Percentiles rank a stretch among this genome's conserved stretches.
Evolutionary conservation across 2,329 filamentous ascomycete species (phyloP).

Genomic region (Stachybotrys echinatus): DNA sequence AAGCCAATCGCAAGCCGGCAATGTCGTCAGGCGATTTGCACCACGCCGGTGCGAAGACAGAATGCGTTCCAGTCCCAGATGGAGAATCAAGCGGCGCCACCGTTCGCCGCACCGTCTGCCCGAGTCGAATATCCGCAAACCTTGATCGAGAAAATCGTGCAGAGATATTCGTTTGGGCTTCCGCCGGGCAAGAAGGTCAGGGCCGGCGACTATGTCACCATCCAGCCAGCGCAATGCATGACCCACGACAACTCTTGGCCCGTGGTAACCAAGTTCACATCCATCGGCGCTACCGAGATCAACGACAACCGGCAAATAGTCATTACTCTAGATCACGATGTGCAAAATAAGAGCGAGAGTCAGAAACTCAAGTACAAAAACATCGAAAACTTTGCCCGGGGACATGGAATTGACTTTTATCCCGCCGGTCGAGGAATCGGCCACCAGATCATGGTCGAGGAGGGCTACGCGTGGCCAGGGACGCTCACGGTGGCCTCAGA

Average conservation of each 20-base stretch:
- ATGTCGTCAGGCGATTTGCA: too few species aligned
- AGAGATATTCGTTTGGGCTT: constrained; percentile 72
- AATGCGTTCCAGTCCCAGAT: too few species aligned
- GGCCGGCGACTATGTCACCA: constrained; percentile 77
- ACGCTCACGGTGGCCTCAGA: constrained; percentile 77
- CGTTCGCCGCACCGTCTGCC: too few species aligned
- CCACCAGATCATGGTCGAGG: constrained; percentile 86
- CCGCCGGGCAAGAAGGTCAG: constrained; percentile 68
- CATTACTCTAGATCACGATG: constrained; percentile 82
- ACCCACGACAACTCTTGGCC: constrained; percentile 83
- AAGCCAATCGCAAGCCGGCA: too few species aligned
- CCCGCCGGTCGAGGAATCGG: constrained; percentile 77
- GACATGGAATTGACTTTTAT: constrained; percentile 74
- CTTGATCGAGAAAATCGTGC: constrained; percentile 88
- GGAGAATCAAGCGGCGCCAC: too few species aligned
- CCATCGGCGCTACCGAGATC: constrained; percentile 69
- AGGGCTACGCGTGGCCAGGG: constrained; percentile 73
- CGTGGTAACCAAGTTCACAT: constrained; percentile 70
- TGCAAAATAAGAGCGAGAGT: constrained; percentile 72
- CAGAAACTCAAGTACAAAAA: constrained; percentile 79
- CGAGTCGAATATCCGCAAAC: too few species aligned
- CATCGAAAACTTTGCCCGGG: constrained; percentile 76
- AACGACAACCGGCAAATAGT: constrained; percentile 70
- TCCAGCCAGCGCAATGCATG: constrained; percentile 72
- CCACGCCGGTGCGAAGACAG: too few species aligned